phyloP scores from a whole-genome alignment of 2,329 filamentous ascomycete genomes.

The Aspergillus phoenicis region DNA sequence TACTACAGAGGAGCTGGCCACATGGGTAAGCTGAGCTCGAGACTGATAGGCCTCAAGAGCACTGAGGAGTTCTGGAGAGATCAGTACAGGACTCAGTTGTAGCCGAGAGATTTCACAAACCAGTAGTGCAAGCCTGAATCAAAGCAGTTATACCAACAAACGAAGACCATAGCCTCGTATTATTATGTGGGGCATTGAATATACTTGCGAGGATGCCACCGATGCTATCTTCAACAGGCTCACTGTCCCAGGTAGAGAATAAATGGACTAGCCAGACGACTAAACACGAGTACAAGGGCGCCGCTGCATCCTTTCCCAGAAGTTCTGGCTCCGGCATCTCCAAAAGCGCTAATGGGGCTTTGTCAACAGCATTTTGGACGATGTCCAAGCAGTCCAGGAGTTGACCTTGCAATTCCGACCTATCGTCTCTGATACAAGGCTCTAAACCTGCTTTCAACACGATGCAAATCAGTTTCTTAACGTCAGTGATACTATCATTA shows the following conservation, averaged over 20 bases:
- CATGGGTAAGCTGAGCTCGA: conserved; percentile 11
- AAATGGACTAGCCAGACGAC: conserved; percentile 56
- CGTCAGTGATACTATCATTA: conserved; percentile 71
- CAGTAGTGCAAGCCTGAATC: conserved; percentile 38
- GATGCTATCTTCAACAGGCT: conserved; percentile 44
- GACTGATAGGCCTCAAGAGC: conserved; percentile 42
- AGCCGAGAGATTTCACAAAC: conserved; percentile 32
- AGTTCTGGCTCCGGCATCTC: conserved; percentile 65
- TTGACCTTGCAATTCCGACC: conserved; percentile 53
- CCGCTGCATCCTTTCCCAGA: conserved; percentile 52
- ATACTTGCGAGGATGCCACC: conserved; percentile 40
- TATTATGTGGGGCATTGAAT: conserved; percentile 36
- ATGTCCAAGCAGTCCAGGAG: conserved; percentile 73
- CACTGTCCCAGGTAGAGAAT: conserved; percentile 45
- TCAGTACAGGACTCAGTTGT: conserved; percentile 19
- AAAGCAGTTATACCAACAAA: conserved; percentile 36
- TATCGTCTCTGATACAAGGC: conserved; percentile 58
- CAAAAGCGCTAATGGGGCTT: conserved; percentile 68
- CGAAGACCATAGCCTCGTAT: conserved; percentile 32
- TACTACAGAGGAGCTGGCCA: conserved; percentile 30
- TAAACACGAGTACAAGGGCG: conserved; percentile 58
- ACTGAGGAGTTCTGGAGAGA: conserved; percentile 47
- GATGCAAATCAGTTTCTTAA: conserved; percentile 83
- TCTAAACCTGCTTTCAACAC: conserved; percentile 79
- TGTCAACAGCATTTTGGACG: conserved; percentile 71